Percentiles rank a stretch among this genome's conserved stretches.
Evolutionary conservation across 2,329 filamentous ascomycete species (phyloP).

Genomic region (Akanthomyces dipterigenus): DNA sequence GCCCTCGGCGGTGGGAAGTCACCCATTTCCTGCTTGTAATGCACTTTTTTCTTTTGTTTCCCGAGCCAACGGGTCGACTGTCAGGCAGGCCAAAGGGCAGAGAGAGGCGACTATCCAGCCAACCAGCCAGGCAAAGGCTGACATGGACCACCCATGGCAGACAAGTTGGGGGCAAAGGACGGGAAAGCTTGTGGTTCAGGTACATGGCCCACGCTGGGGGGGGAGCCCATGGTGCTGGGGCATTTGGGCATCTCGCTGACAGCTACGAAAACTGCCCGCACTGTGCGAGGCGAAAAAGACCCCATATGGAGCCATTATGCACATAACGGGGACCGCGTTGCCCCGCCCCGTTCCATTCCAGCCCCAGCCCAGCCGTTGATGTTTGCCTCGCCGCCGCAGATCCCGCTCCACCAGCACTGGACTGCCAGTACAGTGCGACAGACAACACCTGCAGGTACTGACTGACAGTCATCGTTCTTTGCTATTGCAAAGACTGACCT

Average conservation of each 20-base stretch:
- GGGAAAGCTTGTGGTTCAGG: no score
- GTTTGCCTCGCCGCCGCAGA: constrained; percentile 7
- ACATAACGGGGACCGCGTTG: constrained; percentile 7
- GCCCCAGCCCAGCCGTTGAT: constrained; percentile 7
- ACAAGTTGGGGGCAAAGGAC: no score
- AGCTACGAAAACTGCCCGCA: background rate
- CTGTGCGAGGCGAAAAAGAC: background rate
- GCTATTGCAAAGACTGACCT: background rate
- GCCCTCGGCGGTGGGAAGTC: no score
- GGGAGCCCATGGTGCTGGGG: background rate
- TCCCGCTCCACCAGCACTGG: background rate
- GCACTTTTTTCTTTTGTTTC: no score
- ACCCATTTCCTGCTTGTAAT: no score
- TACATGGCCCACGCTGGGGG: no score
- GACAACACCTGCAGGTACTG: background rate
- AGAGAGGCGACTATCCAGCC: no score
- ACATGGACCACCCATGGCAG: no score
- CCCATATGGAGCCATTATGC: background rate
- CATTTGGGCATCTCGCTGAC: no score
- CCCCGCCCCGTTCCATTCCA: constrained; percentile 10
- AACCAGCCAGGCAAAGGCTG: no score
- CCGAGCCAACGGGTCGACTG: no score
- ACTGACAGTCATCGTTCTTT: background rate
- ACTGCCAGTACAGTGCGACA: background rate
- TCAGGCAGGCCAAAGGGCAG: no score